Evolutionary conservation across 2,329 filamentous ascomycete genomes (phyloP).

Genomic region (Fusarium succisae): DNA sequence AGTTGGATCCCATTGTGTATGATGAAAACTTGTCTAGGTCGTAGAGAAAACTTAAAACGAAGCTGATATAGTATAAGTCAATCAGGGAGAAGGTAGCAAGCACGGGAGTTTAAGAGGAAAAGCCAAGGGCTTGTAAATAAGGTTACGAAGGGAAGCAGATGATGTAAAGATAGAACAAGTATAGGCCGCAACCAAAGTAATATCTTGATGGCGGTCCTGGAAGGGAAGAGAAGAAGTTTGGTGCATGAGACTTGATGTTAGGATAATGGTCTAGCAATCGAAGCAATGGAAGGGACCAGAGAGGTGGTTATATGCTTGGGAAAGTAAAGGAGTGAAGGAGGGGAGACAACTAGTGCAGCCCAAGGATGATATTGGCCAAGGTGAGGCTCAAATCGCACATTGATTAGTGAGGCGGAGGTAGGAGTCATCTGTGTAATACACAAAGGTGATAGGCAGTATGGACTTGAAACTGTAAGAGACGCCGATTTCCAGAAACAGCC

Average conservation of each 20-base stretch:
- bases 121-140: conserved; percentile 10
- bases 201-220: conserved; percentile 32
- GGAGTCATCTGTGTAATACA: conserved; percentile 34
- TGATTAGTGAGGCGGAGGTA: conserved; percentile 42
- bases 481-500: conserved; percentile 3
- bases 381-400: conserved; percentile 45
- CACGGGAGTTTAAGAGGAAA: conserved; percentile 26
- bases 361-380: conserved; percentile 20
- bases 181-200: conserved; percentile 19
- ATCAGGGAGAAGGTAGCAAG: conserved; percentile 1
- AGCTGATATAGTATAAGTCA: not conserved
- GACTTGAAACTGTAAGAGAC: conserved; percentile 35
- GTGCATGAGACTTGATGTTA: conserved; percentile 29
- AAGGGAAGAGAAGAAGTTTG: conserved; percentile 15
- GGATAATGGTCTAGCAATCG: not conserved
- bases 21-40: not conserved
- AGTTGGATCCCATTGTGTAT: conserved; percentile 31
- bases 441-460: conserved; percentile 26
- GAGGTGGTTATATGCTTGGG: conserved; percentile 27
- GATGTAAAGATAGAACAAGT: conserved; percentile 16
- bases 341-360: conserved; percentile 13
- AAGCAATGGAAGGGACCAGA: conserved; percentile 1
- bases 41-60: not conserved
- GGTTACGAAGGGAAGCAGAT: not conserved
- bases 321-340: conserved; percentile 1